Evolutionary conservation across 345 rosid species (phyloP), one percentile per base, ranked within the genome.

Genomic region (Arabidopsis arenosa): DNA sequence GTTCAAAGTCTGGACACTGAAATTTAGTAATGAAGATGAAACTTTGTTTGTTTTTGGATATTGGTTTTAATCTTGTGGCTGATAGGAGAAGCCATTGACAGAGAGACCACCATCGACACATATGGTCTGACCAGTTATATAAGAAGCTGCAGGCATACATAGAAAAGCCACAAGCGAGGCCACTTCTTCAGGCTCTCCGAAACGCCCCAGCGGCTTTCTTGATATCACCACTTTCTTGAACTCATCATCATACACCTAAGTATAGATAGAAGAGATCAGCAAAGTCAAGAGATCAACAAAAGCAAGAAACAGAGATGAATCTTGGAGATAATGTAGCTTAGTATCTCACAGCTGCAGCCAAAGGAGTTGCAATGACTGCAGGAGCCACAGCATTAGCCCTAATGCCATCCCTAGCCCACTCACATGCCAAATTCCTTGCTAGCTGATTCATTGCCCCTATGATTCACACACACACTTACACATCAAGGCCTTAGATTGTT

Each of bases 301-400:
- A 15, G 0, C 21, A 53, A 58, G 8, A 54, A 67, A 40, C 11
- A 30, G 5, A 67, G 23, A 52, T 60, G 63, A 14, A 32, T 59
- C 54, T 59, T 52, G 37, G 33, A 68, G 21, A 32, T n/a, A 4
- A 1, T 35, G 10, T 67, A 40, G 62, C 18, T 40, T 43, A 35
- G 72, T 51, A 68, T 48, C 62, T 85, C 84, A 92, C 96, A 43
- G 75, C 84, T 68, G 82, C 86, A 76, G 87, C 88, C 83, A 92
- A 77, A 37, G 91, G 80, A 48, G 96, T 92, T 81, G 77, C 83
- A 77, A 90, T 86, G 72, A 80, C 86, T 86, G 88, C 91, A 80
- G 96, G 94, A 48, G 93, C 96, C 54, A 92, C 93, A 47, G 90
- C 86, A 66, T 90, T 90, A 73, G 84, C 79, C 79, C 91, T 87